Conservation (phyloP, 192 early-diverging fungal species). For the Phycomyces nitens region DNA sequence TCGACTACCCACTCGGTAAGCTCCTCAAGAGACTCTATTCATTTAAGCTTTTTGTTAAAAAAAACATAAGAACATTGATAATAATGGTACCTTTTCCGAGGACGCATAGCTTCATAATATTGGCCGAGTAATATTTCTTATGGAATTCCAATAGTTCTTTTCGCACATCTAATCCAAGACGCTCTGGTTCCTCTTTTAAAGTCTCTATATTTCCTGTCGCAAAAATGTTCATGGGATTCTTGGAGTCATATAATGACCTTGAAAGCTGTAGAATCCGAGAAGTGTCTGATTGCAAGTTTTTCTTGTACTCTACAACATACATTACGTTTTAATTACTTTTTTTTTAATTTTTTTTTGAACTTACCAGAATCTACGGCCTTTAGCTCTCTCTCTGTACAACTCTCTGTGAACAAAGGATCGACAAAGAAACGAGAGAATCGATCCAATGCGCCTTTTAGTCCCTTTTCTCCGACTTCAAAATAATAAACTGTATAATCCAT, state of each 20-base stretch:
- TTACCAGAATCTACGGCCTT: conserved; percentile 81
- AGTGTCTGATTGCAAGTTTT: conserved; percentile 78
- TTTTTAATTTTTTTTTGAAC: background rate
- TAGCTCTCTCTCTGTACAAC: conserved; percentile 87
- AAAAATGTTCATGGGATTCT: conserved; percentile 82
- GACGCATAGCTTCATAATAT: conserved; percentile 87
- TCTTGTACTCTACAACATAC: conserved; percentile 67
- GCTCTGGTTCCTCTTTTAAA: conserved; percentile 55
- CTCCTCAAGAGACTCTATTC: conserved; percentile 70
- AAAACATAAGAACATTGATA: too few relatives aligned
- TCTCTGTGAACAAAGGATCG: conserved; percentile 74
- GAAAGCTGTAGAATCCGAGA: conserved; percentile 82
- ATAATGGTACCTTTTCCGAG: conserved; percentile 57
- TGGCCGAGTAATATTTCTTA: conserved; percentile 81
- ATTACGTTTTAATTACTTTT: background rate
- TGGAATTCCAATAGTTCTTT: conserved; percentile 80
- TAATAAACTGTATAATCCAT: conserved; percentile 48
- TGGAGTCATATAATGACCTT: conserved; percentile 62
- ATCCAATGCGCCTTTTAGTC: conserved; percentile 50
- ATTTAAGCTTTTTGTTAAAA: background rate
- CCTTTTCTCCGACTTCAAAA: conserved; percentile 51
- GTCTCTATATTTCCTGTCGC: conserved; percentile 85
- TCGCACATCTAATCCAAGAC: conserved; percentile 71
- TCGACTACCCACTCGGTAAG: conserved; percentile 72
- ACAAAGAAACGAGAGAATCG: conserved; percentile 86